Percentiles rank a stretch among this genome's conserved stretches.
These are phyloP conservation scores for Ajuga chamaepitys DNA, from an alignment of 257 asterid species.

Conservation along the genomic window DNA sequence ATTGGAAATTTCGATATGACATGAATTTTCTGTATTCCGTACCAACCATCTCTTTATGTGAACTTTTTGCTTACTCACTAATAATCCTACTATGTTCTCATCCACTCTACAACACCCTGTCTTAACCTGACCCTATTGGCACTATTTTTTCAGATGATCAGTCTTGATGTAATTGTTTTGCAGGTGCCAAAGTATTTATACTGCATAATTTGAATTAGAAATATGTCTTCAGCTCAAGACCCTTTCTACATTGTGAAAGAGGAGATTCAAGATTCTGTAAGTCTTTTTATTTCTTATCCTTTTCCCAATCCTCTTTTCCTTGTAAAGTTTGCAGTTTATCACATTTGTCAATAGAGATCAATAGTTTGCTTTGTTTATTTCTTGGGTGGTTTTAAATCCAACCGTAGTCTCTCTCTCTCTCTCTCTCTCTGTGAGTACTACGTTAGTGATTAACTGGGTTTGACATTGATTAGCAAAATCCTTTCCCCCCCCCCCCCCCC, in stretches of 20 bases:
- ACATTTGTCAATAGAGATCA: constrained; percentile 2
- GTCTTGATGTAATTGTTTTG: constrained; percentile 8
- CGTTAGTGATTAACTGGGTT: constrained; percentile 6
- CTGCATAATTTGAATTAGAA: constrained; percentile 12
- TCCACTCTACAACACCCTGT: too few species aligned
- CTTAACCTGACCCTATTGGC: too few species aligned
- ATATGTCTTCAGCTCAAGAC: constrained; percentile 93
- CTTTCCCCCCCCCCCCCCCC: not conserved
- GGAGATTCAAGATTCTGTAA: constrained; percentile 95
- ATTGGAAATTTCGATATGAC: too few species aligned
- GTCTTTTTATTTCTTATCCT: constrained; percentile 13
- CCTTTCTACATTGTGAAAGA: constrained; percentile 95
- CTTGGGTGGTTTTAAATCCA: not conserved
- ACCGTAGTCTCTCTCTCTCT: not conserved
- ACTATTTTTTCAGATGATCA: not conserved
- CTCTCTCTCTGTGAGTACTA: not conserved
- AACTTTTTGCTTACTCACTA: too few species aligned
- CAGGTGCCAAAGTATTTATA: not conserved
- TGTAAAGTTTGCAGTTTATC: not conserved
- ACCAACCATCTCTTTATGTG: too few species aligned
- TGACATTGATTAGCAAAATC: not conserved
- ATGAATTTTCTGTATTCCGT: too few species aligned
- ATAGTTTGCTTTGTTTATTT: not conserved
- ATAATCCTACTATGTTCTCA: too few species aligned
- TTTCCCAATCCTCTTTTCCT: not conserved